Evolutionary conservation across 2,329 filamentous ascomycete species (phyloP).

Genomic region (Claviceps spartinae): DNA sequence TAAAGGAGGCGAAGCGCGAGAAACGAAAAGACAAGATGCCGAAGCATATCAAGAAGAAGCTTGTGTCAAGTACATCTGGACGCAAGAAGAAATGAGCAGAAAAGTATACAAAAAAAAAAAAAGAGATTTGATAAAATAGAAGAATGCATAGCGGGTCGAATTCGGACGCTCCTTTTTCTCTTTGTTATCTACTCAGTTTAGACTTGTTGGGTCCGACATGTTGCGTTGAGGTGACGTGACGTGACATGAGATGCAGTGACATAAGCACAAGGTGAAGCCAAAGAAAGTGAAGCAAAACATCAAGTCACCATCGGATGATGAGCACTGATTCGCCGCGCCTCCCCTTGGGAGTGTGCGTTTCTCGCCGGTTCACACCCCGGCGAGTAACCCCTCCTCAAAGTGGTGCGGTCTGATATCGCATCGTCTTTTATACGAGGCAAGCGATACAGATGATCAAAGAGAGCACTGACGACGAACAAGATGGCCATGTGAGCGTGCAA

Average conservation of each 20-base stretch:
- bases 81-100: constrained; percentile 39
- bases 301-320: constrained; percentile 31
- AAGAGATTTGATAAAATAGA: no score
- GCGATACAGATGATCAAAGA: constrained; percentile 37
- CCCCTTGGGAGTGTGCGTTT: constrained; percentile 17
- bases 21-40: constrained; percentile 92
- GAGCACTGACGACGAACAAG: constrained; percentile 20
- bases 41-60: constrained; percentile 86
- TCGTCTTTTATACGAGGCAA: not conserved
- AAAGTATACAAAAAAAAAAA: not conserved
- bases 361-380: constrained; percentile 5
- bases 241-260: no score
- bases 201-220: no score
- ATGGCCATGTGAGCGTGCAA: no score
- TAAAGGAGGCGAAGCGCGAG: constrained; percentile 92
- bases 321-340: constrained; percentile 23
- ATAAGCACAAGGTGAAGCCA: no score
- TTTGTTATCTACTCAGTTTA: no score
- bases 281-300: no score
- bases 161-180: no score
- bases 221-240: no score
- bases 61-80: constrained; percentile 49
- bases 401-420: constrained; percentile 4
- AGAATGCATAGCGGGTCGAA: no score
- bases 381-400: constrained; percentile 25